Conservation (phyloP, 441 rosid species). For the Isatis lusitanica region DNA sequence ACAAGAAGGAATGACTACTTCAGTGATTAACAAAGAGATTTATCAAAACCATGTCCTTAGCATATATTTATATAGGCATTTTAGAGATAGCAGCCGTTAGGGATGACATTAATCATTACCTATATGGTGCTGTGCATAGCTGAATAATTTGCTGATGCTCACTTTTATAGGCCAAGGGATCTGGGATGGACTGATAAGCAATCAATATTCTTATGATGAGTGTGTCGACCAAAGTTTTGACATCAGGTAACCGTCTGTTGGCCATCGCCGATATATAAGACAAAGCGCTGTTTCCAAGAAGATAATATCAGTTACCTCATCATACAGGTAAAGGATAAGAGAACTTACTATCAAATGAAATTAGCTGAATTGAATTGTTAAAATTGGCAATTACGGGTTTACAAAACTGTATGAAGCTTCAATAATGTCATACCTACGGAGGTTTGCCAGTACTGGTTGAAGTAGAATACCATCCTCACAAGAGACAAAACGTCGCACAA, state of each 20-base stretch:
- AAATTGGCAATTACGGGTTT: slow-evolving; percentile 3
- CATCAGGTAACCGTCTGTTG: slow-evolving; percentile 56
- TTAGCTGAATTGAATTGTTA: background rate
- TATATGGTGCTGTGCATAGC: slow-evolving; percentile 76
- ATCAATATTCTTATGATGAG: slow-evolving; percentile 80
- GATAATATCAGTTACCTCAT: slow-evolving; percentile 22
- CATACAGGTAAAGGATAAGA: slow-evolving; percentile 13
- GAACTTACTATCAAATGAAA: slow-evolving; percentile 19
- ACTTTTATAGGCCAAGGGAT: slow-evolving; percentile 77
- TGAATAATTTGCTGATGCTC: slow-evolving; percentile 85
- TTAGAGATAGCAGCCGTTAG: slow-evolving; percentile 5
- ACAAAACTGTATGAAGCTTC: background rate
- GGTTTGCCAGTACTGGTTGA: slow-evolving; percentile 91
- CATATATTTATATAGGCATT: background rate
- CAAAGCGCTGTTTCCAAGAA: slow-evolving; percentile 73
- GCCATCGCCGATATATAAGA: slow-evolving; percentile 57
- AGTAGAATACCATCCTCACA: slow-evolving; percentile 68
- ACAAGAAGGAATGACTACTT: slow-evolving; percentile 32
- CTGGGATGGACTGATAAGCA: slow-evolving; percentile 92
- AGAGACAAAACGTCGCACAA: slow-evolving; percentile 78
- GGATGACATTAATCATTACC: slow-evolving; percentile 46
- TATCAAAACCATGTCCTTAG: slow-evolving; percentile 11
- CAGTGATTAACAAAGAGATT: slow-evolving; percentile 30
- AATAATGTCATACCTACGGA: slow-evolving; percentile 69
- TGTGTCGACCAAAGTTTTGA: slow-evolving; percentile 64